These are phyloP conservation scores for Nicotiana obtusifolia DNA, from an alignment of 257 asterid species.

Conservation along the genomic window DNA sequence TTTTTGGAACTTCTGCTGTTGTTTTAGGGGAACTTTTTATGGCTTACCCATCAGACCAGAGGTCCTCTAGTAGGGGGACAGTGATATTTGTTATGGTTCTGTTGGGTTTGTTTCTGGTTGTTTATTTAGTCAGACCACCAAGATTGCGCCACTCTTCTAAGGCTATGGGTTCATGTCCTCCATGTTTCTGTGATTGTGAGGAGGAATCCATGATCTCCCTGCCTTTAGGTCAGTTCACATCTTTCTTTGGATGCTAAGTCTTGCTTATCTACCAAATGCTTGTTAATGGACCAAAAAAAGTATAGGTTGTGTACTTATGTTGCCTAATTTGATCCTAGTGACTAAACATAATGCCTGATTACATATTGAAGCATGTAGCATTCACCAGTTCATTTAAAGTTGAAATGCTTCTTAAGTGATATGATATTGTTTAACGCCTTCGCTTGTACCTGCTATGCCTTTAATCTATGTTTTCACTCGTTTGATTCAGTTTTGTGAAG, in stretches of 20 bases:
- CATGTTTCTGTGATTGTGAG: slow-evolving; percentile 36
- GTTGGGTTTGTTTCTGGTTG: slow-evolving; percentile 14
- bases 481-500: not conserved
- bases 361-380: not conserved
- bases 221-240: slow-evolving; percentile 22
- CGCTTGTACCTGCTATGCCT: not conserved
- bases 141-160: slow-evolving; percentile 1
- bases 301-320: not conserved
- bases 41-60: slow-evolving; percentile 30
- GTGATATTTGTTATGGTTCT: slow-evolving; percentile 17
- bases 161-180: slow-evolving; percentile 23
- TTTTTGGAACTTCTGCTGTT: not conserved
- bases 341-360: not conserved
- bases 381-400: not conserved
- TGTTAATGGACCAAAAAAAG: not conserved
- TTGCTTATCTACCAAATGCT: not conserved
- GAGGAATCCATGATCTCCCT: slow-evolving; percentile 14
- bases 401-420: not conserved
- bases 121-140: slow-evolving; percentile 15
- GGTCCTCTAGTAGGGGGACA: slow-evolving; percentile 19
- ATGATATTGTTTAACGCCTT: not conserved
- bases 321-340: not conserved
- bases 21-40: slow-evolving; percentile 18
- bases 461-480: not conserved
- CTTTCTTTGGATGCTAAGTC: not conserved